phyloP scores from a whole-genome alignment of 192 early-diverging fungal genomes.

The Backusella circina region DNA sequence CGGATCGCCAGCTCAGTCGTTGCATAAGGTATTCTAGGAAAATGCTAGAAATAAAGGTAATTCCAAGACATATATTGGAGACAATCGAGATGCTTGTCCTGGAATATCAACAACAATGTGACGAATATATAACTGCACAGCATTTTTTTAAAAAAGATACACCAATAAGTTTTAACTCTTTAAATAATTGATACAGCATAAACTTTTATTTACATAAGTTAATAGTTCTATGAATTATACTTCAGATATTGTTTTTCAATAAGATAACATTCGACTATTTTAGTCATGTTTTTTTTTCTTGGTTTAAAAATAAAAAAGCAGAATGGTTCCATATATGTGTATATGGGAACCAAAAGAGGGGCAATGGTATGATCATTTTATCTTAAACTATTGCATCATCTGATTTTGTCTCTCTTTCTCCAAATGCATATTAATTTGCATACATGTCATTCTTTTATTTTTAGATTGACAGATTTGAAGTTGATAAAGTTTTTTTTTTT shows the following conservation, averaged over 20 bases:
- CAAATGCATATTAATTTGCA: neutral
- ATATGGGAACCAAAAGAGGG: neutral
- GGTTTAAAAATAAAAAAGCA: neutral
- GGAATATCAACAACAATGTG: neutral
- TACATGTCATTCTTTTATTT: neutral
- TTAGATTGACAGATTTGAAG: neutral
- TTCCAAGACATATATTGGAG: neutral
- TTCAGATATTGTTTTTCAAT: too few species aligned
- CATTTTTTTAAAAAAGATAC: neutral
- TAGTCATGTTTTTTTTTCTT: too few species aligned
- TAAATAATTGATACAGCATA: neutral
- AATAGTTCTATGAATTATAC: too few species aligned
- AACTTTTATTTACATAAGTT: too few species aligned
- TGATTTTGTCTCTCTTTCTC: neutral
- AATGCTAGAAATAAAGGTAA: neutral
- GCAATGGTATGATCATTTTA: neutral
- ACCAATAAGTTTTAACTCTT: neutral
- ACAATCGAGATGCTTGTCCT: neutral
- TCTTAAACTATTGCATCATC: neutral
- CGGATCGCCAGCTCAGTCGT: too few species aligned
- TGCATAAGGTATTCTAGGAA: too few species aligned
- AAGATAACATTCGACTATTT: too few species aligned
- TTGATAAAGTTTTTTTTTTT: neutral
- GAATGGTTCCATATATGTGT: neutral
- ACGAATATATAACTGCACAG: neutral